Evolutionary conservation across 2,329 filamentous ascomycete species (phyloP), one percentile per base, ranked within the genome.

Genomic region (Fusarium heterosporum): DNA sequence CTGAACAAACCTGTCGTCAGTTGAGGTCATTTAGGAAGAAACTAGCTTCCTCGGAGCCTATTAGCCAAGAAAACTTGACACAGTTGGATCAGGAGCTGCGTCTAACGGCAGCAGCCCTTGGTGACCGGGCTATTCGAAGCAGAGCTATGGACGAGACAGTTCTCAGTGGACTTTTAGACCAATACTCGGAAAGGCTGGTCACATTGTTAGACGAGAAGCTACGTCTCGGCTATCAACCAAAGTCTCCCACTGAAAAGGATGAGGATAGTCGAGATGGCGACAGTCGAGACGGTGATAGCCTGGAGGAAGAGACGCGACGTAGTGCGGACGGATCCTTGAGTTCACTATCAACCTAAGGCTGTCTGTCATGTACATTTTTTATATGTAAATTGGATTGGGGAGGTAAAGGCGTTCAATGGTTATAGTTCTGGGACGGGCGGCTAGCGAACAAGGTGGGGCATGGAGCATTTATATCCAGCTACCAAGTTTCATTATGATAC

Each of bases 161-260:
- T 47, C 78, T 91, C 32, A 86, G 83, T 39, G 89, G 88, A 48
- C 78, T 93, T 42, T 79, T 94, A 9, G 91, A 93, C 68, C 87
- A 92, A 77, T 93, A 93, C 72, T 92, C 90, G 3, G 90, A 93
- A 72, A 84, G 88, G 61, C 80, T 94, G 46, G 87, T 93, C 8
- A 87, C 83, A 43, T 83, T 93, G 77, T 82, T 94, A 42, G 90
- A 93, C 66, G 89, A 93, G 76, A 91, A 90, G 75, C 82, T 93
- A 49, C 80, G 84, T 45, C 77, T 88, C 32, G 82, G 74, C 11
- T 79, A 76, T 71, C 74, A 78, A 32, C 71, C 75, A 34, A 73
- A 71, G 55, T 73, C 77, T 58, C 58, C 59, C 19, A 48, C 50
- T 26, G 66, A 67, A 36, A 67, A 71, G 53, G 76, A 75, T 22